These are phyloP conservation scores for Babesia bovis DNA, from an alignment of 169 alveolate species.

Conservation along the genomic window DNA sequence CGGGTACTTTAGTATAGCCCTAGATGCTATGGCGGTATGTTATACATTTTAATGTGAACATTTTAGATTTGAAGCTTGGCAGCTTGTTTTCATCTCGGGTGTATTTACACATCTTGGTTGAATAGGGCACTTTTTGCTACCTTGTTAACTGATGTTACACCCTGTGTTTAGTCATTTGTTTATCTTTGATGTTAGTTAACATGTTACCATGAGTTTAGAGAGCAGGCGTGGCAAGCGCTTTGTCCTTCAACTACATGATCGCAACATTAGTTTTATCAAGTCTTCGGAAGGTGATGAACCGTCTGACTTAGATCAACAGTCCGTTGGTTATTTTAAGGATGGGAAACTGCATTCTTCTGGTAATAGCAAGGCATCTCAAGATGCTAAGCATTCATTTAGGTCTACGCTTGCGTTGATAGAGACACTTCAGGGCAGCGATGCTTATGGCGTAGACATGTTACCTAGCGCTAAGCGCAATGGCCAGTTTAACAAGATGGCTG, in stretches of 20 bases:
- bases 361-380: not conserved
- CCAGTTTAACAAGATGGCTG: conserved; percentile 56
- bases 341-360: conserved; percentile 18
- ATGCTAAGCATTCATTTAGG: not conserved
- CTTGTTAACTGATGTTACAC: too few species aligned
- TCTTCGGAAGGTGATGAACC: not conserved
- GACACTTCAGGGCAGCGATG: conserved; percentile 33
- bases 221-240: not conserved
- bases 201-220: conserved; percentile 1
- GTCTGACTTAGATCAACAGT: not conserved
- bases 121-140: too few species aligned
- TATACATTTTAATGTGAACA: too few species aligned
- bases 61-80: too few species aligned
- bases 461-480: conserved; percentile 44
- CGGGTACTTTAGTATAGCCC: too few species aligned
- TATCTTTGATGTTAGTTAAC: not conserved
- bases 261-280: conserved; percentile 40
- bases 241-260: conserved; percentile 49
- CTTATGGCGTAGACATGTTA: conserved; percentile 50
- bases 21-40: too few species aligned
- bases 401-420: conserved; percentile 15
- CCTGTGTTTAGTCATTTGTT: too few species aligned
- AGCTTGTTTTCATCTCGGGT: too few species aligned
- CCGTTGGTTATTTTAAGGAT: conserved; percentile 8
- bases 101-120: too few species aligned